Percentiles rank a stretch among this genome's conserved stretches.
Evolutionary conservation across 495 filamentous ascomycete species (phyloP).

Genomic region (Penicillium waksmanii): DNA sequence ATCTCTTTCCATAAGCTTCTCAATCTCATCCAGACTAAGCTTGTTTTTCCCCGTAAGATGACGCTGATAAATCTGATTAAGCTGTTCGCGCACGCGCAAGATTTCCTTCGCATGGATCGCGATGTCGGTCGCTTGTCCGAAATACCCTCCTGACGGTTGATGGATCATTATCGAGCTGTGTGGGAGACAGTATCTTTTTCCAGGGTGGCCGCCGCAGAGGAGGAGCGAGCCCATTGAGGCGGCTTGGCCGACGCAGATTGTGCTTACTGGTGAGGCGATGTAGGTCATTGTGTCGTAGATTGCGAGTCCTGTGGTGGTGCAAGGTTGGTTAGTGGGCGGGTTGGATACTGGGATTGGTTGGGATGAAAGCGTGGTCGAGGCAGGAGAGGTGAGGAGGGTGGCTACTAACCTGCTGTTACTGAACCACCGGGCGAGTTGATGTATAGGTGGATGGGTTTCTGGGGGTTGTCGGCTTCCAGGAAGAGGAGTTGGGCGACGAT

Average conservation of each 20-base stretch:
- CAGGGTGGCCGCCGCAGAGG: conserved; percentile 81
- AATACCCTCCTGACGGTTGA: conserved; percentile 89
- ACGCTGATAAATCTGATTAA: conserved; percentile 86
- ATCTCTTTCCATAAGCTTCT: conserved; percentile 94
- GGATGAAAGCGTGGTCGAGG: not conserved
- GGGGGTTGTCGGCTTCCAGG: conserved; percentile 94
- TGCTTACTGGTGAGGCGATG: conserved; percentile 87
- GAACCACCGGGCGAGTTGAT: conserved; percentile 96
- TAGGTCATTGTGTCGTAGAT: conserved; percentile 99
- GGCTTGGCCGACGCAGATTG: conserved; percentile 93
- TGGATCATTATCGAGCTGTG: conserved; percentile 96
- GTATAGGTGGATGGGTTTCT: conserved; percentile 94
- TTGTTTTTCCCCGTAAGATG: conserved; percentile 77
- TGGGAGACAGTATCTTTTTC: conserved; percentile 84
- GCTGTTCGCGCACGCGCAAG: conserved; percentile 75
- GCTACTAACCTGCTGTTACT: conserved; percentile 73
- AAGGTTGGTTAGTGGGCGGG: not conserved
- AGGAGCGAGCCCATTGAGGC: conserved; percentile 93
- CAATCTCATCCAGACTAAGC: conserved; percentile 74
- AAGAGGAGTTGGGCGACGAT: conserved; percentile 96
- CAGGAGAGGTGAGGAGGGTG: not conserved
- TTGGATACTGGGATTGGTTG: not conserved
- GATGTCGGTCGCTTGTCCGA: conserved; percentile 89
- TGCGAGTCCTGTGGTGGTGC: conserved; percentile 63
- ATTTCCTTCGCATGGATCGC: conserved; percentile 98